Conservation (phyloP, 169 alveolate species). For the Eimeria brunetti region DNA sequence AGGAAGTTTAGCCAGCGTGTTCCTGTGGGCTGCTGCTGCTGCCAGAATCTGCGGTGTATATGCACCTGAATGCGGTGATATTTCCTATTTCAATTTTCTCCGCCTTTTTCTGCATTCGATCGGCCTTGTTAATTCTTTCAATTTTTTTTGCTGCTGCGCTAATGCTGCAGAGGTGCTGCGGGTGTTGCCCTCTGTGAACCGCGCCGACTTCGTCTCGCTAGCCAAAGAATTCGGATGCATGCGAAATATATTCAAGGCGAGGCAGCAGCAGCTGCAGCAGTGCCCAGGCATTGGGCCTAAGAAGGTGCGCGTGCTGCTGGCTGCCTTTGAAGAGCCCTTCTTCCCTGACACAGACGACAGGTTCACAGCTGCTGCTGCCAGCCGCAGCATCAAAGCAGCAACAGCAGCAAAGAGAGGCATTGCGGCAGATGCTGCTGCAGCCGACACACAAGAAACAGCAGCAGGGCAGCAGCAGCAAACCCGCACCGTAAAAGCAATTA, state of each 20-base stretch:
- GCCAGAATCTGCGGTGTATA: not conserved
- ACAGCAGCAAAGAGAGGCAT: not conserved
- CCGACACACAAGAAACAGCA: not conserved
- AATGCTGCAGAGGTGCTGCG: constrained; percentile 77
- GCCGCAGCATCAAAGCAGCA: not conserved
- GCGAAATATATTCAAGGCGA: constrained; percentile 74
- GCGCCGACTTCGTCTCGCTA: constrained; percentile 81
- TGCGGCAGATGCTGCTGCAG: not conserved
- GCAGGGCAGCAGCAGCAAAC: not conserved
- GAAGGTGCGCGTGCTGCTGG: constrained; percentile 41
- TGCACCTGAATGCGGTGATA: not conserved
- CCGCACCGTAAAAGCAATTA: not conserved
- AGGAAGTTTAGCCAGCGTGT: too few relatives aligned
- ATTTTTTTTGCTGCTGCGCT: constrained; percentile 58
- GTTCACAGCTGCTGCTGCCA: constrained; percentile 10
- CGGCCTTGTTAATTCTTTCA: not conserved
- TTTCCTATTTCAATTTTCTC: not conserved
- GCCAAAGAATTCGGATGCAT: constrained; percentile 80
- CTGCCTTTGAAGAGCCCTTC: constrained; percentile 68
- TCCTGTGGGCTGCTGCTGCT: constrained; percentile 13
- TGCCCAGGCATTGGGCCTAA: constrained; percentile 82
- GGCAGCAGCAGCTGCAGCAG: constrained; percentile 75
- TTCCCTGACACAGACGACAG: constrained; percentile 59
- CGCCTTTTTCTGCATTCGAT: not conserved
- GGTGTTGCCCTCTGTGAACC: constrained; percentile 81